Evolutionary conservation across 129 eudicot species (phyloP).

Genomic region (Lactuca sativa): DNA sequence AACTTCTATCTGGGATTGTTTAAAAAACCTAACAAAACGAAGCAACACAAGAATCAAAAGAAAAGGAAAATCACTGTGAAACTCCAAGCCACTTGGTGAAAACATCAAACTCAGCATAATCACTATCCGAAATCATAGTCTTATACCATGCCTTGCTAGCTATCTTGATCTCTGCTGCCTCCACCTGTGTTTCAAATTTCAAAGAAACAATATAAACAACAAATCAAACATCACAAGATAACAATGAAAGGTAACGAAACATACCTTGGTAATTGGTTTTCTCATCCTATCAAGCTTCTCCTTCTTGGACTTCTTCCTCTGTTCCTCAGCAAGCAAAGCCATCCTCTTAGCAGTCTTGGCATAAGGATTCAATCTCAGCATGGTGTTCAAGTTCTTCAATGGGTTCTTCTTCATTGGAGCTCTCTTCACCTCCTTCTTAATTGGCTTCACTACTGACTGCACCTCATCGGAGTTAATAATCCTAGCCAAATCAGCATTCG

Average conservation of each 20-base stretch:
- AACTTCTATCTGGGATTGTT: slow-evolving; percentile 16
- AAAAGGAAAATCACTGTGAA: slow-evolving; percentile 42
- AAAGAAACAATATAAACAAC: background rate
- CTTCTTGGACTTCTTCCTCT: slow-evolving; percentile 64
- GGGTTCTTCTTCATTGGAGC: slow-evolving; percentile 95
- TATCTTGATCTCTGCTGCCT: slow-evolving; percentile 47
- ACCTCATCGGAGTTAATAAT: slow-evolving; percentile 85
- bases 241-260: background rate
- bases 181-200: slow-evolving; percentile 45
- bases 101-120: slow-evolving; percentile 67
- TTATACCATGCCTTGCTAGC: slow-evolving; percentile 60
- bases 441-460: slow-evolving; percentile 78
- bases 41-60: background rate
- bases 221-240: no score
- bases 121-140: slow-evolving; percentile 75
- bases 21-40: slow-evolving; percentile 21
- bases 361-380: slow-evolving; percentile 81
- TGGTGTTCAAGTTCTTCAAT: slow-evolving; percentile 74
- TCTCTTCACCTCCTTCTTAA: slow-evolving; percentile 77
- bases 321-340: slow-evolving; percentile 78
- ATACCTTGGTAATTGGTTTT: slow-evolving; percentile 63
- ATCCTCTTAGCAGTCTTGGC: slow-evolving; percentile 93
- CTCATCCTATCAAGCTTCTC: slow-evolving; percentile 89
- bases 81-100: slow-evolving; percentile 74
- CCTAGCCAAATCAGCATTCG: slow-evolving; percentile 81